Conservation (phyloP, 257 asterid genomes). For the Capsicum rhomboideum region DNA sequence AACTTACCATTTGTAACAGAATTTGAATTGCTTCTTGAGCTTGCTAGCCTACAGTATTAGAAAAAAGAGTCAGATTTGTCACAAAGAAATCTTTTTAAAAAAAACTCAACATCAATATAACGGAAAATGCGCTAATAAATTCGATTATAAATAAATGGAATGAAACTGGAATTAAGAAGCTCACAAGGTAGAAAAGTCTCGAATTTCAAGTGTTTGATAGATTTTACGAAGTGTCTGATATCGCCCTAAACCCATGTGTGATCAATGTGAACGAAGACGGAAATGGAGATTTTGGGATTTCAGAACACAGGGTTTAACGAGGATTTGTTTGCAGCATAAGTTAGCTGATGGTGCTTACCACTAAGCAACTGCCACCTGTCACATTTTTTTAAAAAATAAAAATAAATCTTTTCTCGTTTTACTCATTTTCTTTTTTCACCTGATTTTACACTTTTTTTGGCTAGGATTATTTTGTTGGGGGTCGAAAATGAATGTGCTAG, state of each 20-base stretch:
- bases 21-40: slow-evolving; percentile 23
- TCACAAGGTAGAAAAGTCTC: slow-evolving; percentile 16
- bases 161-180: background rate
- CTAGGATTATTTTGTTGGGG: too few relatives aligned
- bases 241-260: slow-evolving; percentile 16
- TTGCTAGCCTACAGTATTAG: slow-evolving; percentile 15
- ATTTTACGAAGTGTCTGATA: slow-evolving; percentile 4
- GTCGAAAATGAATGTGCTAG: too few relatives aligned
- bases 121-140: background rate
- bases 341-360: background rate
- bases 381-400: background rate
- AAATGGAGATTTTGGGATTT: background rate
- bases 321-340: background rate
- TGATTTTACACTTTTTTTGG: too few relatives aligned
- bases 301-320: slow-evolving; percentile 11
- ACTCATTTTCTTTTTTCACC: background rate
- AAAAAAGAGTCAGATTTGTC: background rate
- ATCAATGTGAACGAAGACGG: background rate
- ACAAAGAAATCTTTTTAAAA: background rate
- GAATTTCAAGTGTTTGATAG: slow-evolving; percentile 2
- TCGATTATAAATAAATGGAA: too few relatives aligned
- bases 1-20: slow-evolving; percentile 11
- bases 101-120: background rate
- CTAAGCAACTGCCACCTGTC: background rate
- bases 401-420: too few relatives aligned